phyloP scores from a whole-genome alignment of 2,329 filamentous ascomycete genomes.

The Pseudovirgaria hyperparasitica region DNA sequence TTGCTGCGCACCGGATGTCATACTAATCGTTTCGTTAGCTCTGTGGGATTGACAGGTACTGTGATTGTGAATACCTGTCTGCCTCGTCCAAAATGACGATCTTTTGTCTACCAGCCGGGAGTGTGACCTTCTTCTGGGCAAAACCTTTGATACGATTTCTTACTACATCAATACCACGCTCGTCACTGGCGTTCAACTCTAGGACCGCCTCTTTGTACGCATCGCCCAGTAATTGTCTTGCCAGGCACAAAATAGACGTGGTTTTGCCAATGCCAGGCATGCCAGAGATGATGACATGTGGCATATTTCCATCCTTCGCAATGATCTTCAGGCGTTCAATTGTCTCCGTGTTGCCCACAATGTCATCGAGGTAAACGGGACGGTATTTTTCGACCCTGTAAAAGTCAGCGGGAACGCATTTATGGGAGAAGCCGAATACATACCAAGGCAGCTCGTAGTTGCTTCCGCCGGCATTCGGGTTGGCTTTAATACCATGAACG shows the following conservation, averaged over 20 bases:
- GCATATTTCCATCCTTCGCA: slow-evolving; percentile 97
- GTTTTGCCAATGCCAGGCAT: slow-evolving; percentile 99
- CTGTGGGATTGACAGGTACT: neutral
- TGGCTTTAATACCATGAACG: slow-evolving; percentile 30
- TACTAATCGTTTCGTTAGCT: slow-evolving; percentile 32
- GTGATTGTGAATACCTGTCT: slow-evolving; percentile 46
- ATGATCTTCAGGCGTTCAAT: slow-evolving; percentile 97
- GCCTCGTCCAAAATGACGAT: slow-evolving; percentile 96
- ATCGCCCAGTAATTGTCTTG: slow-evolving; percentile 79
- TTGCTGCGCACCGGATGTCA: slow-evolving; percentile 95
- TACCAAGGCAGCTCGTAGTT: slow-evolving; percentile 73
- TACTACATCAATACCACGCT: slow-evolving; percentile 94
- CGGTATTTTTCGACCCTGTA: slow-evolving; percentile 95
- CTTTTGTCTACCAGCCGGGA: slow-evolving; percentile 84
- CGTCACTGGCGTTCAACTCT: slow-evolving; percentile 92
- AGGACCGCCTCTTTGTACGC: slow-evolving; percentile 95
- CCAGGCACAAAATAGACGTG: slow-evolving; percentile 85
- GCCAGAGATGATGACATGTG: slow-evolving; percentile 97
- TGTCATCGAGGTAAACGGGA: slow-evolving; percentile 86
- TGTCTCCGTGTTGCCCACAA: slow-evolving; percentile 95
- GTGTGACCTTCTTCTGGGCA: slow-evolving; percentile 95
- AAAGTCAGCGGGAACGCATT: slow-evolving; percentile 7
- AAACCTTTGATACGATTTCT: slow-evolving; percentile 97
- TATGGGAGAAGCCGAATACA: slow-evolving; percentile 6
- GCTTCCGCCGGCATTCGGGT: slow-evolving; percentile 26